Evolutionary conservation across 495 filamentous ascomycete species (phyloP).

Genomic region (Letharia lupina): DNA sequence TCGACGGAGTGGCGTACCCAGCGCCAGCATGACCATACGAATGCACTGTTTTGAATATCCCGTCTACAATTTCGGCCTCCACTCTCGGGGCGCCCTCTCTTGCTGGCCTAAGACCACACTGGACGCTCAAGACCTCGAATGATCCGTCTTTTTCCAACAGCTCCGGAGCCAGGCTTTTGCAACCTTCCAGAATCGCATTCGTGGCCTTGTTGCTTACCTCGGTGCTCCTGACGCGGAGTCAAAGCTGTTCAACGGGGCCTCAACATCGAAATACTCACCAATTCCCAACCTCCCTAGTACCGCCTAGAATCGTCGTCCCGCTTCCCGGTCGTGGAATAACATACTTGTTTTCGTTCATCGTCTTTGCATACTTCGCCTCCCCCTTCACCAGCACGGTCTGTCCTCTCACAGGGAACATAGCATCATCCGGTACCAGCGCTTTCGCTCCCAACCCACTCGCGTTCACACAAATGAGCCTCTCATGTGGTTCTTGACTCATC

Average conservation of each 20-base stretch:
- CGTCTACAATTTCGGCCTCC: slow-evolving; percentile 26
- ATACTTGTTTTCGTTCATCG: slow-evolving; percentile 7
- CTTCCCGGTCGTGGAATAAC: slow-evolving; percentile 32
- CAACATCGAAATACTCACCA: slow-evolving; percentile 24
- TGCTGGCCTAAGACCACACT: slow-evolving; percentile 34
- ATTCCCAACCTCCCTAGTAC: slow-evolving; percentile 30
- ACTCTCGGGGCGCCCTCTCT: slow-evolving; percentile 32
- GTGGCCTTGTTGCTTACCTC: slow-evolving; percentile 28
- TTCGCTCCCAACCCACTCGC: slow-evolving; percentile 36
- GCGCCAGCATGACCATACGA: slow-evolving; percentile 31
- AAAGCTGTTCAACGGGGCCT: slow-evolving; percentile 5
- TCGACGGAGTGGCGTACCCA: slow-evolving; percentile 18
- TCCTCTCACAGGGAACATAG: slow-evolving; percentile 39
- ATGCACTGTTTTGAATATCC: slow-evolving; percentile 22
- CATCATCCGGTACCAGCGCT: slow-evolving; percentile 33
- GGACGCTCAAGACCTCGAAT: slow-evolving; percentile 33
- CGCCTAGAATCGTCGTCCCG: slow-evolving; percentile 32
- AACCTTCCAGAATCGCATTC: slow-evolving; percentile 29
- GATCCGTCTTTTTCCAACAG: slow-evolving; percentile 28
- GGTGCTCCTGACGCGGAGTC: slow-evolving; percentile 13
- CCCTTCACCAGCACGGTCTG: slow-evolving; percentile 21
- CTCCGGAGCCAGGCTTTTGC: slow-evolving; percentile 31
- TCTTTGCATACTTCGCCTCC: slow-evolving; percentile 15
- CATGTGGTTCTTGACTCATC: background rate
- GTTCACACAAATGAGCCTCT: slow-evolving; percentile 38